Percentiles rank a stretch among this genome's conserved stretches.
phyloP scores from a whole-genome alignment of 2,329 filamentous ascomycete genomes.

The Exophiala alcalophila region DNA sequence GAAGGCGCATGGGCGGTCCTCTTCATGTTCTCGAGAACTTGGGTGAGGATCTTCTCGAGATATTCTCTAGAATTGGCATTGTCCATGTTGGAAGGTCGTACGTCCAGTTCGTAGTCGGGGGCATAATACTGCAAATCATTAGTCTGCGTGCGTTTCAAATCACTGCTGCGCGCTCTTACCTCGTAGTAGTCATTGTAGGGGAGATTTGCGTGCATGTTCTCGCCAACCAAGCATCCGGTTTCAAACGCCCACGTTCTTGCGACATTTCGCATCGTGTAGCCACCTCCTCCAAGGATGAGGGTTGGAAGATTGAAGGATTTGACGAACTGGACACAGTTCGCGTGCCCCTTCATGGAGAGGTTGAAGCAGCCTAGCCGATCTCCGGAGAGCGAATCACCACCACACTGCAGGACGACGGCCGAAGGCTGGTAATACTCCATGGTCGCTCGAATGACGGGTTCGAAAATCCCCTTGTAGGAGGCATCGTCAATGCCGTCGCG shows the following conservation, averaged over 20 bases:
- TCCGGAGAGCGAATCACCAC: constrained; percentile 65
- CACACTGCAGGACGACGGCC: constrained; percentile 67
- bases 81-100: constrained; percentile 69
- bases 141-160: no score
- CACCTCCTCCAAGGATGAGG: constrained; percentile 64
- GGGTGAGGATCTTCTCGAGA: constrained; percentile 63
- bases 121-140: constrained; percentile 62
- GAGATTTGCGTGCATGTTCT: constrained; percentile 75
- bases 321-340: constrained; percentile 67
- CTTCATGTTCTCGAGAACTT: constrained; percentile 65
- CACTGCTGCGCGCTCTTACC: constrained; percentile 44
- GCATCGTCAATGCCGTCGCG: constrained; percentile 67
- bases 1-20: constrained; percentile 62
- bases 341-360: constrained; percentile 66
- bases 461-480: constrained; percentile 66
- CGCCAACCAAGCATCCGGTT: constrained; percentile 77
- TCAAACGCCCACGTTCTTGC: constrained; percentile 63
- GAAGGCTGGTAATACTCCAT: constrained; percentile 68
- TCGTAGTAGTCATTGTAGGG: constrained; percentile 97
- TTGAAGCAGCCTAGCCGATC: constrained; percentile 69
- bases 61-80: constrained; percentile 68
- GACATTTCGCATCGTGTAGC: constrained; percentile 67
- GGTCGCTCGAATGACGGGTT: constrained; percentile 64
- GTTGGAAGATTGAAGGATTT: constrained; percentile 66
- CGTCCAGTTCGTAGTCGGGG: constrained; percentile 67